Evolutionary conservation across 148 eudicot species (phyloP), one percentile per base, ranked within the genome.

Genomic region (Selenicereus undatus): DNA sequence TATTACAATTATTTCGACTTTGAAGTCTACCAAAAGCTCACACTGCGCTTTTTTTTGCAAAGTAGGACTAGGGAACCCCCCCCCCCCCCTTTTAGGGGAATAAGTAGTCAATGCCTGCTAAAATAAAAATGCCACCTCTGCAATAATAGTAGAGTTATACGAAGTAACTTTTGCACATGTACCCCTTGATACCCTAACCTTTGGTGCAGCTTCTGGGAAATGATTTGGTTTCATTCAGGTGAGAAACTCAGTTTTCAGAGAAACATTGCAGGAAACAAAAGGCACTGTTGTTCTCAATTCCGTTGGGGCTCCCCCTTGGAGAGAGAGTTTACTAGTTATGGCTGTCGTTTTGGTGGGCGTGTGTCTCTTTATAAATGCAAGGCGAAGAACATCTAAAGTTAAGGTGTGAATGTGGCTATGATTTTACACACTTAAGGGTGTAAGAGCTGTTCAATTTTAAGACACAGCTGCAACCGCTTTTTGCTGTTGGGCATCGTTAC

Each of bases 341-440:
- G 81, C 83, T 42, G 54, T 79, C 30, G 43, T 85, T 43, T 71
- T 86, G 32, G 80, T 85, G 70, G 83, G 80, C 39, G 32, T 91
- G 27, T 79, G 86, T 73, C 27, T 90, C 30, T 80, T 82, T 80
- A 83, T 91, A 88, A 90, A 86, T 83, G 89, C 90, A 30, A 92
- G 87, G 80, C 89, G 91, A 85, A 91, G 91, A 83, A 85, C 86
- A 68, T 86, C 83, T 13, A 91, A 90, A 81, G 82, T 94, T 76
- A 88, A 92, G 79, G 50, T 92, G 81, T 91, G 83, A 85, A 29
- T 10, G 79, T 70, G 13, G 30, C 77, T 21, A 36, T 30, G 8
- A 22, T 14, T 18, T 20, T 29, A 14, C 24, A 3, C 5, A 75
- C n/a, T 21, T 69, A 56, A 8, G 42, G 26, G 26, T 3, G n/a